Base-by-base conservation (phyloP, 2,329 filamentous ascomycete genomes). In the Colletotrichum sp. region DNA sequence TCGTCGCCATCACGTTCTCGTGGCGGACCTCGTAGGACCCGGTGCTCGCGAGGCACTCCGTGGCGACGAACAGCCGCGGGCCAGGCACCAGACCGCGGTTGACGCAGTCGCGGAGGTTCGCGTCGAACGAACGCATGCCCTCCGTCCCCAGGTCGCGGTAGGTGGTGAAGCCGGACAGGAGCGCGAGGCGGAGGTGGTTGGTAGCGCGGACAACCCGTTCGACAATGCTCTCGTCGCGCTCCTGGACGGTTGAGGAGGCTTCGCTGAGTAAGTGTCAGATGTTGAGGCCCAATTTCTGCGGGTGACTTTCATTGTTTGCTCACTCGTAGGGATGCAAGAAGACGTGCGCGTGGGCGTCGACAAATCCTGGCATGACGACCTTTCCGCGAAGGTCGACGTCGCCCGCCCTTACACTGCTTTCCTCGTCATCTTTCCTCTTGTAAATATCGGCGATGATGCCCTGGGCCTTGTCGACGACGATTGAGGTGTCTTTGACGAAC, bases 141-240 rank as follows among this genome's bases (percentile, higher is more conserved):
- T 92, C 90, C 5, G 89, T 89, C 16, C 90, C 89, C 1, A 91
- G 85, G 79, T 92, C 90, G 59, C 90, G 85, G 80, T 91, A 91
- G 3, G 90, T 91, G 0, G 90, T 93, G 83, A 89, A 92, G 8
- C 91, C 91, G 0, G 90, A 89, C 24, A 89, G 82, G 12, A 93
- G 84, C 2, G 89, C 90, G 1, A 86, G 84, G 60, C 88, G 88
- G 76, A 86, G 87, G 77, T 91, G 88, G 75, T 91, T 89, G 9
- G 88, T 87, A 0, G 88, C 88, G 21, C 91, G 88, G 64, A 92
- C 86, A 28, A 88, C 85, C 26, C 90, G 85, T 79, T 93, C 91
- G 9, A 91, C 86, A n/a, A 90, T 81, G 72, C 89, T 90, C 78
- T 92, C 90, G 77, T 92, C 90, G 44, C 90, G 88, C 82, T 91